phyloP scores from a whole-genome alignment of 2,329 filamentous ascomycete genomes.

The Penicillium crustosum region DNA sequence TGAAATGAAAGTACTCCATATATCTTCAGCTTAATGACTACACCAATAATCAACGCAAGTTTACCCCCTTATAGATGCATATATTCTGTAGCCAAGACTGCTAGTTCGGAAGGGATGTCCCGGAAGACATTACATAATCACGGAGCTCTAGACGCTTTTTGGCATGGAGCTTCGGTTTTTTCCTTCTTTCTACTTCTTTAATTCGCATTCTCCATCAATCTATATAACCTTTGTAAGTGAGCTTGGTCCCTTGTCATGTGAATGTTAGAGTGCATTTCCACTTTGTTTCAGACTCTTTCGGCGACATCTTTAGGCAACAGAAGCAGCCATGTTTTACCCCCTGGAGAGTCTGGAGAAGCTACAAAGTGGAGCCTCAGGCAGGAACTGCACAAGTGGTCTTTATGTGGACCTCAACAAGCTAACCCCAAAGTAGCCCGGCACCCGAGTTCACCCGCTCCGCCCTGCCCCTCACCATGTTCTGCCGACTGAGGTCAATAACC shows the following conservation, averaged over 20 bases:
- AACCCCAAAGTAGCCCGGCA: constrained; percentile 26
- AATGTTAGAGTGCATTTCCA: background rate
- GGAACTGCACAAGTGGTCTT: constrained; percentile 19
- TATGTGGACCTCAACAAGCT: constrained; percentile 22
- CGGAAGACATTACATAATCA: constrained; percentile 18
- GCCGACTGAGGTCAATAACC: constrained; percentile 45
- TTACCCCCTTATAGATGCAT: background rate
- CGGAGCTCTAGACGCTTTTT: constrained; percentile 23
- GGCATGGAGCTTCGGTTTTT: constrained; percentile 25
- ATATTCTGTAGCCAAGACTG: background rate
- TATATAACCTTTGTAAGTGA: constrained; percentile 21
- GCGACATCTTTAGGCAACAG: background rate
- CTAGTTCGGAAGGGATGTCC: constrained; percentile 9
- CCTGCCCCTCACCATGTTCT: constrained; percentile 45
- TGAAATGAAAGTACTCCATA: background rate
- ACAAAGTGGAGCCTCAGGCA: constrained; percentile 16
- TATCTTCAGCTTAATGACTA: background rate
- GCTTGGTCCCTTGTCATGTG: background rate
- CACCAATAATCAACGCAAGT: background rate
- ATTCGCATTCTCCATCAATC: constrained; percentile 14
- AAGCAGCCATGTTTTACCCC: background rate
- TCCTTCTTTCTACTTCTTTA: constrained; percentile 20
- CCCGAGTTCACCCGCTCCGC: constrained; percentile 29
- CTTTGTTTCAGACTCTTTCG: background rate
- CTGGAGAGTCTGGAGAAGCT: constrained; percentile 10